Percentiles rank a stretch among this genome's conserved stretches.
These are phyloP conservation scores for Niveomyces coronatus DNA, from an alignment of 2,329 filamentous ascomycete genomes.

Conservation along the genomic window DNA sequence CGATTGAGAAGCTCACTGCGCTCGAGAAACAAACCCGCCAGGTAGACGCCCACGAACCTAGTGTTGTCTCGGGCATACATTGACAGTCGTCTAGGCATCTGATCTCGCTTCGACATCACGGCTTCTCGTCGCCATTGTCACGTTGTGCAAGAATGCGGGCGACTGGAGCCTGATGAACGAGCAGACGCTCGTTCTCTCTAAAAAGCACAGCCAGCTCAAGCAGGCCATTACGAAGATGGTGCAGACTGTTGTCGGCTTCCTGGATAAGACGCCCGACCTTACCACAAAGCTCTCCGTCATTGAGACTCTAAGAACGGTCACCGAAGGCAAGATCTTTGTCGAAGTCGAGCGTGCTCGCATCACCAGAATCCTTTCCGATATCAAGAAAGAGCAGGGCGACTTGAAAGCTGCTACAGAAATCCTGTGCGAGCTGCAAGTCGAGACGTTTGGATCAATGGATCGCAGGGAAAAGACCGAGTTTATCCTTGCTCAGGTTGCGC, in stretches of 20 bases:
- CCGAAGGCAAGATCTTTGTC: slow-evolving; percentile 99
- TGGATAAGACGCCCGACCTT: slow-evolving; percentile 73
- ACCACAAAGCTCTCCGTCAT: slow-evolving; percentile 91
- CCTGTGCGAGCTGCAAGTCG: slow-evolving; percentile 93
- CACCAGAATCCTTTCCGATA: slow-evolving; percentile 89
- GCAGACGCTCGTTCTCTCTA: slow-evolving; percentile 88
- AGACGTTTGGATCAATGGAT: slow-evolving; percentile 98
- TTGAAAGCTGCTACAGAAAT: slow-evolving; percentile 83
- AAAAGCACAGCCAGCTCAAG: slow-evolving; percentile 99
- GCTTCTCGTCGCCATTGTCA: slow-evolving; percentile 78
- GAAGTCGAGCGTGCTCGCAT: slow-evolving; percentile 95
- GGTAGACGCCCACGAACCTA: slow-evolving; percentile 39
- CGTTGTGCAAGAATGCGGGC: slow-evolving; percentile 82
- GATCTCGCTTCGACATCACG: slow-evolving; percentile 93
- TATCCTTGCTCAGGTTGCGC: slow-evolving; percentile 84
- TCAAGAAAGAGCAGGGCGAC: slow-evolving; percentile 94
- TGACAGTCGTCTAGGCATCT: slow-evolving; percentile 56
- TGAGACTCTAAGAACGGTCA: slow-evolving; percentile 89
- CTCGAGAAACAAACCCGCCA: slow-evolving; percentile 98
- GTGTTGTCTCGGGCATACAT: slow-evolving; percentile 2
- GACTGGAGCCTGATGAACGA: slow-evolving; percentile 96
- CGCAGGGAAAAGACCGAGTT: slow-evolving; percentile 97
- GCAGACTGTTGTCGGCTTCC: slow-evolving; percentile 85
- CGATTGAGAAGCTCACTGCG: slow-evolving; percentile 83
- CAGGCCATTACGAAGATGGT: slow-evolving; percentile 99